Conservation (phyloP, 1,139 yeast genomes). For the Sugiyamaella grinbergsii region DNA sequence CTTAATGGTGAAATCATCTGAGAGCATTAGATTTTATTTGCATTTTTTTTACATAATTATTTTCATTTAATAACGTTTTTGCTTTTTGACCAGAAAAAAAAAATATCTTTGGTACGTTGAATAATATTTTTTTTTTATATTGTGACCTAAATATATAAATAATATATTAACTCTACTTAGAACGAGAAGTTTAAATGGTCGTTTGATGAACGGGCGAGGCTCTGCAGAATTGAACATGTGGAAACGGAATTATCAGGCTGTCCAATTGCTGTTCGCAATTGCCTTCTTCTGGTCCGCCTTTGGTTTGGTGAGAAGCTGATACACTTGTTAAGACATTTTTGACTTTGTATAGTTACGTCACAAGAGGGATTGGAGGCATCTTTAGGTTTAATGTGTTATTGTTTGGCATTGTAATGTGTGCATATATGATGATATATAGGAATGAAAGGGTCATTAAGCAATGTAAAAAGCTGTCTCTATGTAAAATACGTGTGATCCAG, state of each 20-base stretch:
- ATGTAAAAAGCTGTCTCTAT: not conserved
- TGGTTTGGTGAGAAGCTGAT: no score
- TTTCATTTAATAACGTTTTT: constrained; percentile 1
- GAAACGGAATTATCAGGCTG: no score
- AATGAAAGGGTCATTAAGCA: not conserved
- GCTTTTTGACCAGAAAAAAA: not conserved
- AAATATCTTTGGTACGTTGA: constrained; percentile 1
- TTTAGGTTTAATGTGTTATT: constrained; percentile 9
- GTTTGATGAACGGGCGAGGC: no score
- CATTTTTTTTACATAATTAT: not conserved
- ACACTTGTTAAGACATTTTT: no score
- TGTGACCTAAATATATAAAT: constrained; percentile 8
- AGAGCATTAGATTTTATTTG: constrained; percentile 9
- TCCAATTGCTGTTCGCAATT: no score
- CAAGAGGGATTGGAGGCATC: no score
- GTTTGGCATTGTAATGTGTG: constrained; percentile 9
- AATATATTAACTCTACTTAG: constrained; percentile 2
- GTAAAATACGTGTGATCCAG: not conserved
- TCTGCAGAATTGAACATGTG: no score
- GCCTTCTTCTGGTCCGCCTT: no score
- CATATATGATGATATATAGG: not conserved
- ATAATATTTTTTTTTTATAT: constrained; percentile 2
- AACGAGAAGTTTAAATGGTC: no score
- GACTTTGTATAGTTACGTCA: no score
- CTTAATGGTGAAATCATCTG: constrained; percentile 60